Conservation (phyloP, 768 basidiomycete genomes). For the Suillus subluteus region DNA sequence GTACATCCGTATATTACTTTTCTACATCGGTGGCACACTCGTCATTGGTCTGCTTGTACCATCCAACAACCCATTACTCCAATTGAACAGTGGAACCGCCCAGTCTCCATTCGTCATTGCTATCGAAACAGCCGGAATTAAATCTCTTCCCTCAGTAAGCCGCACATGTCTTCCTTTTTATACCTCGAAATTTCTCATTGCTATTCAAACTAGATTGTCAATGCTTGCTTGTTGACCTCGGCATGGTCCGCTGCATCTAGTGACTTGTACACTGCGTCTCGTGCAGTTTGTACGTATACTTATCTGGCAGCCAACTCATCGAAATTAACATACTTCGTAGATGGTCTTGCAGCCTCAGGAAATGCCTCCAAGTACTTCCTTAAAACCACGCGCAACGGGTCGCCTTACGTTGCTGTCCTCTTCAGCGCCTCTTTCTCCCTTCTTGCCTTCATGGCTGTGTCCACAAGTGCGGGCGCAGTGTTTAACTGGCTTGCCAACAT, state of each 20-base stretch:
- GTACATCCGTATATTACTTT: slow-evolving; percentile 81
- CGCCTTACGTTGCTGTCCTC: slow-evolving; percentile 74
- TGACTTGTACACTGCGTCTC: slow-evolving; percentile 90
- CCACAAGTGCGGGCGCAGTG: slow-evolving; percentile 64
- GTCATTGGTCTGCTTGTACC: slow-evolving; percentile 89
- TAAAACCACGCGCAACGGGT: slow-evolving; percentile 67
- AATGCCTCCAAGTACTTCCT: slow-evolving; percentile 85
- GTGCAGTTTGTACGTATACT: slow-evolving; percentile 70
- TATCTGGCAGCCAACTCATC: neutral
- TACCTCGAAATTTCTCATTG: neutral
- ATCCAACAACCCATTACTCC: slow-evolving; percentile 60
- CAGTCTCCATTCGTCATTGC: slow-evolving; percentile 93
- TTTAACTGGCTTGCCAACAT: slow-evolving; percentile 84
- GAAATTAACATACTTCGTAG: slow-evolving; percentile 36
- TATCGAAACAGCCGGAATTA: slow-evolving; percentile 84
- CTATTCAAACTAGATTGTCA: slow-evolving; percentile 58
- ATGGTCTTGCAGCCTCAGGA: slow-evolving; percentile 78
- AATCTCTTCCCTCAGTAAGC: slow-evolving; percentile 72
- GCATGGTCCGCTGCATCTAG: slow-evolving; percentile 92
- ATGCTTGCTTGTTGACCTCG: slow-evolving; percentile 81
- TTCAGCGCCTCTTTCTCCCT: slow-evolving; percentile 67
- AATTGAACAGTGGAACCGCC: slow-evolving; percentile 56
- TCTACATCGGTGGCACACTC: slow-evolving; percentile 68
- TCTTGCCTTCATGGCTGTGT: slow-evolving; percentile 82
- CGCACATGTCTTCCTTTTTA: slow-evolving; percentile 19